A percentile compares a stretch with the other conserved stretches of the same genome.
Evolutionary conservation across 2,329 filamentous ascomycete species (phyloP).

Genomic region (Aspergillus sp.): DNA sequence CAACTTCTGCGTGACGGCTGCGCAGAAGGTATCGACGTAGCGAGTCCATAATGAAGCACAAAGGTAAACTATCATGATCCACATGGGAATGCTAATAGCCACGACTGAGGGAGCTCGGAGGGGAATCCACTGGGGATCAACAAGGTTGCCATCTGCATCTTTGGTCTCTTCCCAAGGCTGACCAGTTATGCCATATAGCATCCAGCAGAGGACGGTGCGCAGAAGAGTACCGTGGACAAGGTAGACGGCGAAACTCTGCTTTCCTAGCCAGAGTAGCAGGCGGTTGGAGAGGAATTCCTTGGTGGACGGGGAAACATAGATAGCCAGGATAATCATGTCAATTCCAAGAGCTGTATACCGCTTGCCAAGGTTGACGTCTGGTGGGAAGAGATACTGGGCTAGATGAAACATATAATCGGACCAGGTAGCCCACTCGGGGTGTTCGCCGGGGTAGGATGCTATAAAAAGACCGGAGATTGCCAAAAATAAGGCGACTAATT

Average conservation of each 20-base stretch:
- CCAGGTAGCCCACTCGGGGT: slow-evolving; percentile 48
- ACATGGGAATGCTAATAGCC: slow-evolving; percentile 41
- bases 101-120: slow-evolving; percentile 37
- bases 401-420: slow-evolving; percentile 40
- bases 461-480: slow-evolving; percentile 44
- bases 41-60: slow-evolving; percentile 48
- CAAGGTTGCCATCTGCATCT: slow-evolving; percentile 35
- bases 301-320: slow-evolving; percentile 46
- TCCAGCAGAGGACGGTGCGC: slow-evolving; percentile 47
- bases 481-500: slow-evolving; percentile 33
- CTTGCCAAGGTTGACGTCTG: slow-evolving; percentile 39
- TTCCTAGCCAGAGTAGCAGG: slow-evolving; percentile 51
- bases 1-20: slow-evolving; percentile 43
- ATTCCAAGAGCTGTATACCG: slow-evolving; percentile 47
- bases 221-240: slow-evolving; percentile 51
- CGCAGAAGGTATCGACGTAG: slow-evolving; percentile 49
- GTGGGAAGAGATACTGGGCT: slow-evolving; percentile 44
- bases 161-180: slow-evolving; percentile 40
- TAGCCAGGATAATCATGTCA: slow-evolving; percentile 46
- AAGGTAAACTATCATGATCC: slow-evolving; percentile 44
- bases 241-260: slow-evolving; percentile 53
- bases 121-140: slow-evolving; percentile 40
- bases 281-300: slow-evolving; percentile 48
- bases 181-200: slow-evolving; percentile 49
- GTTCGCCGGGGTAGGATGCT: slow-evolving; percentile 47